Evolutionary conservation across 257 asterid species (phyloP).

Genomic region (Echium plantagineum): DNA sequence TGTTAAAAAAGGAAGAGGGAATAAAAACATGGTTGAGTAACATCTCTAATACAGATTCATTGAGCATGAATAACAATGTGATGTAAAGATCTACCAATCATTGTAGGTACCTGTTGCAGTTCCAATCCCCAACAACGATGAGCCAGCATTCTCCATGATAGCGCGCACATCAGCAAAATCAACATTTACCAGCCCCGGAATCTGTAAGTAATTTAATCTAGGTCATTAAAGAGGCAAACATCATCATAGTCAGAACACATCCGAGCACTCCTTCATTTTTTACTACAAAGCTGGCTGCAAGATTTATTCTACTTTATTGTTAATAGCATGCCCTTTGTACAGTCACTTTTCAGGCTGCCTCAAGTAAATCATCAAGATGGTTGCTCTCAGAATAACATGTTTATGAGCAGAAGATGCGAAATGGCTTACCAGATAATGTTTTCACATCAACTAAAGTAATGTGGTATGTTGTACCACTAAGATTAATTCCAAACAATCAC

Average conservation of each 20-base stretch:
- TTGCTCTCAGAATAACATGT: not conserved
- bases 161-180: constrained; percentile 99
- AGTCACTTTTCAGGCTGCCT: not conserved
- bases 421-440: not conserved
- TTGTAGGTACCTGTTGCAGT: constrained; percentile 68
- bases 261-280: too few relatives aligned
- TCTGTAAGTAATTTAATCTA: constrained; percentile 38
- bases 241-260: not conserved
- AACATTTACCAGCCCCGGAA: constrained; percentile 90
- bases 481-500: not conserved
- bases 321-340: not conserved
- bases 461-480: not conserved
- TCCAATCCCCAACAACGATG: constrained; percentile 93
- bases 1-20: not conserved
- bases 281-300: not conserved
- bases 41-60: not conserved
- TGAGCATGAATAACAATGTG: not conserved
- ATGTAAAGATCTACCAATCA: constrained; percentile 3
- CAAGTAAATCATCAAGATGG: not conserved
- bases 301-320: not conserved
- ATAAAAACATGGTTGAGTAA: not conserved
- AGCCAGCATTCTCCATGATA: constrained; percentile 91
- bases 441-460: not conserved
- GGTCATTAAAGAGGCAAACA: not conserved
- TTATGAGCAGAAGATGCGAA: not conserved